Percentiles rank a stretch among this genome's conserved stretches.
Evolutionary conservation across 163 green algal genomes (phyloP).

Genomic region (Scenedesmus sp.): DNA sequence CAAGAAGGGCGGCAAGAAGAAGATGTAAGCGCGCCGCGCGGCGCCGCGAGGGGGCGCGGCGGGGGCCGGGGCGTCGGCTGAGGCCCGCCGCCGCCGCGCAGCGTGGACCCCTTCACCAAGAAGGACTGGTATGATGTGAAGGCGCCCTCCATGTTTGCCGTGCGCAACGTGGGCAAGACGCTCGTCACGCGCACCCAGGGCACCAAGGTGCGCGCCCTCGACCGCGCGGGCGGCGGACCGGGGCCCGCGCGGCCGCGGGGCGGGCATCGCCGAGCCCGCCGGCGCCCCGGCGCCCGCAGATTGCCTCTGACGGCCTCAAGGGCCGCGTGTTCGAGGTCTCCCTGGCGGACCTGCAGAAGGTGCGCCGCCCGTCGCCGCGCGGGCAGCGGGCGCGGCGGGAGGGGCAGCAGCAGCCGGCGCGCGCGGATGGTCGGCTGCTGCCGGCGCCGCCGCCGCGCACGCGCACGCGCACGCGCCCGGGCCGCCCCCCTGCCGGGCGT

Average conservation of each 20-base stretch:
- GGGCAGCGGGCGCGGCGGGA: neutral
- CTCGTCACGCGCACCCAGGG: constrained; percentile 96
- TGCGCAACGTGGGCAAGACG: constrained; percentile 96
- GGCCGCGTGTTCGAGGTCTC: constrained; percentile 95
- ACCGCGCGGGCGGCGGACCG: neutral
- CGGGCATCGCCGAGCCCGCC: neutral
- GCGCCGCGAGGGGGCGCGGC: neutral
- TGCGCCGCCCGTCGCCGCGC: constrained; percentile 40
- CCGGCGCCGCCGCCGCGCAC: too few relatives aligned
- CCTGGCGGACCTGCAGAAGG: constrained; percentile 98
- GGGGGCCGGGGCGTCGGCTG: neutral
- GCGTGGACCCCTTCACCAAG: constrained; percentile 96
- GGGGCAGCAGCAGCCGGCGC: neutral
- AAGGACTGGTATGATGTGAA: constrained; percentile 99
- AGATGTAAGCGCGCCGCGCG: constrained; percentile 73
- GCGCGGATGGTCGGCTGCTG: too few relatives aligned
- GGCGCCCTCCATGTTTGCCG: constrained; percentile 94
- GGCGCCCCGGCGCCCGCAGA: constrained; percentile 74
- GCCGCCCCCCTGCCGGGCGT: too few relatives aligned
- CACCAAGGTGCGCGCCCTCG: constrained; percentile 97
- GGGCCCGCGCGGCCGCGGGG: neutral
- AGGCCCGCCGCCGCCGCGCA: constrained; percentile 49
- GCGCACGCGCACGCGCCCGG: too few relatives aligned
- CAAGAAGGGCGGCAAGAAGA: constrained; percentile 99
- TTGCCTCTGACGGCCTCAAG: constrained; percentile 99